A percentile compares a stretch with the other conserved stretches of the same genome.
These are phyloP conservation scores for Evernia prunastri DNA, from an alignment of 495 filamentous ascomycete species.

Conservation along the genomic window DNA sequence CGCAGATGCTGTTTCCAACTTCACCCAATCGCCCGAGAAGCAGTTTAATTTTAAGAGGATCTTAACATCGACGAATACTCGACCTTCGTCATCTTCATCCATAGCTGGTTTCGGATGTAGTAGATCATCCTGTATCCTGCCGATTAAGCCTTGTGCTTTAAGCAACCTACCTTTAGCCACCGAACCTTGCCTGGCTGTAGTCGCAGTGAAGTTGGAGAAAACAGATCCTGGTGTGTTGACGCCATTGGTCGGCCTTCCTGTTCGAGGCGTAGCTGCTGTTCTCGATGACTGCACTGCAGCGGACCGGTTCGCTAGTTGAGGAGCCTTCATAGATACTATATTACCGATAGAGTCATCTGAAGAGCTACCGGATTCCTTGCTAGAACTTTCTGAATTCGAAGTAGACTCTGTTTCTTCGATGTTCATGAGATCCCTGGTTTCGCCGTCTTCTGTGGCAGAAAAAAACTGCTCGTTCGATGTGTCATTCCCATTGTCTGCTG, in stretches of 20 bases:
- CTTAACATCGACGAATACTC: conserved; percentile 81
- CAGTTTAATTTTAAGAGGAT: conserved; percentile 82
- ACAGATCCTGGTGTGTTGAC: conserved; percentile 73
- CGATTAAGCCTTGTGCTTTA: conserved; percentile 69
- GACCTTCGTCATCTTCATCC: conserved; percentile 82
- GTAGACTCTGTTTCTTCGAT: conserved; percentile 19
- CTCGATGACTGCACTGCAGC: conserved; percentile 65
- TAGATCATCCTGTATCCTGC: conserved; percentile 65
- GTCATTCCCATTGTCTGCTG: conserved; percentile 66
- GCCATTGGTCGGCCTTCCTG: conserved; percentile 57
- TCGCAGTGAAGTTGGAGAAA: conserved; percentile 74
- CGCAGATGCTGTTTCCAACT: conserved; percentile 54
- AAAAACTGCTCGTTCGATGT: conserved; percentile 84
- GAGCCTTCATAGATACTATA: conserved; percentile 76
- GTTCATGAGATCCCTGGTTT: conserved; percentile 8
- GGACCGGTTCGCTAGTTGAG: conserved; percentile 61
- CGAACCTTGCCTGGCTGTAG: conserved; percentile 63
- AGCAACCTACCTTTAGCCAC: conserved; percentile 56
- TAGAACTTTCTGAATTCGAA: conserved; percentile 41
- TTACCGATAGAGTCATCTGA: conserved; percentile 75
- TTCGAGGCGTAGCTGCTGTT: conserved; percentile 64
- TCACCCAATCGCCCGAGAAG: conserved; percentile 98
- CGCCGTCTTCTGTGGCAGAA: conserved; percentile 73
- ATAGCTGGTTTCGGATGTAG: conserved; percentile 75
- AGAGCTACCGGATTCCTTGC: conserved; percentile 54